These are phyloP conservation scores for Fusarium armeniacum DNA, from an alignment of 2,329 filamentous ascomycete genomes.

Conservation along the genomic window DNA sequence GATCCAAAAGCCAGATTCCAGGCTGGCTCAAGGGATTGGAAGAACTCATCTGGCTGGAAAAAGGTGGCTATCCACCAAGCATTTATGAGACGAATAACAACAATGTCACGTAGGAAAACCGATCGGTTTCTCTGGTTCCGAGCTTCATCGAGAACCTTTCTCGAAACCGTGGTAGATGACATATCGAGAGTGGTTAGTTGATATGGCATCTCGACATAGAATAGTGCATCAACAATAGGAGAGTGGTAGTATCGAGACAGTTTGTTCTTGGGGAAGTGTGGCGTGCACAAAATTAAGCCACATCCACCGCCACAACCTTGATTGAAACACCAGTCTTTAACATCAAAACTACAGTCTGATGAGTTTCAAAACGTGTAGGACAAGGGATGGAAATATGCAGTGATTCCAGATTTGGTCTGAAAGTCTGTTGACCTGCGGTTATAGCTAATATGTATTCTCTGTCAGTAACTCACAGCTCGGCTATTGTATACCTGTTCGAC, in stretches of 20 bases:
- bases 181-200: slow-evolving; percentile 22
- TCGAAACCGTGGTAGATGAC: slow-evolving; percentile 28
- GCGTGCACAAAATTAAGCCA: slow-evolving; percentile 12
- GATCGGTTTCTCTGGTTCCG: slow-evolving; percentile 45
- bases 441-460: background rate
- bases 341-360: background rate
- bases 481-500: background rate
- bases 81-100: slow-evolving; percentile 84
- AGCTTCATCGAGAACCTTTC: slow-evolving; percentile 34
- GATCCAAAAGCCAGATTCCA: slow-evolving; percentile 89
- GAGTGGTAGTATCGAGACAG: slow-evolving; percentile 16
- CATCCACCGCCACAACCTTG: background rate
- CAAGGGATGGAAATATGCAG: background rate
- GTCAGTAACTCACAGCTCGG: background rate
- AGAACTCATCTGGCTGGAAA: slow-evolving; percentile 99
- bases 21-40: slow-evolving; percentile 93
- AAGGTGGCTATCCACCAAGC: slow-evolving; percentile 85
- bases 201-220: background rate
- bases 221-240: slow-evolving; percentile 6
- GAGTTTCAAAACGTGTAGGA: background rate
- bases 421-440: background rate
- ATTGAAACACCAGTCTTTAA: background rate
- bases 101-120: slow-evolving; percentile 55
- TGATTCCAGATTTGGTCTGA: no score
- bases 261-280: slow-evolving; percentile 18